Conservation (phyloP, 2,329 filamentous ascomycete species). For the Trichoderma polysporum region DNA sequence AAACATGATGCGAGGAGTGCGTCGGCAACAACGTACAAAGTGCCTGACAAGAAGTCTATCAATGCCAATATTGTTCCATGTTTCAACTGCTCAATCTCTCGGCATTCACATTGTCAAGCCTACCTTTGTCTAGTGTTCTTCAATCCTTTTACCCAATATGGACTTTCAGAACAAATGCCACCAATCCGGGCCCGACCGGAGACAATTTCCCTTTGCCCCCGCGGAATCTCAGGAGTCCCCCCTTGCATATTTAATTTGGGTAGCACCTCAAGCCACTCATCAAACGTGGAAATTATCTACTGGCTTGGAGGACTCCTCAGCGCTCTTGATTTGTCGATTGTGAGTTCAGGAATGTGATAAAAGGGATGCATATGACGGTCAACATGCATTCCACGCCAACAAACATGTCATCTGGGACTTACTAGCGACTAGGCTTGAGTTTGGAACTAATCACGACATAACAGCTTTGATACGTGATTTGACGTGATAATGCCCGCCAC, state of each 20-base stretch:
- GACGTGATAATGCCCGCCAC: not conserved
- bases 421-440: not conserved
- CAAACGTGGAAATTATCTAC: not conserved
- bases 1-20: not conserved
- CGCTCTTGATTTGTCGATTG: not conserved
- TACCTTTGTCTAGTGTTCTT: no score
- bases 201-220: not conserved
- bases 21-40: not conserved
- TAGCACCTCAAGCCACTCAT: not conserved
- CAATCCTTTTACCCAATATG: not conserved
- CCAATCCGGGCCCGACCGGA: not conserved
- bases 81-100: not conserved
- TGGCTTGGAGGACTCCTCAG: not conserved
- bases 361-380: not conserved
- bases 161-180: not conserved
- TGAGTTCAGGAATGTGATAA: not conserved
- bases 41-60: not conserved
- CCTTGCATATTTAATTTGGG: conserved; percentile 2
- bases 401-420: not conserved
- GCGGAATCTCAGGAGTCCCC: not conserved
- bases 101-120: not conserved
- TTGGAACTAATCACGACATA: not conserved
- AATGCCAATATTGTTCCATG: not conserved
- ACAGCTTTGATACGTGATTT: not conserved
- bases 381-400: not conserved